Evolutionary conservation across 768 basidiomycete species (phyloP).

Genomic region (Lentinula detonsa): DNA sequence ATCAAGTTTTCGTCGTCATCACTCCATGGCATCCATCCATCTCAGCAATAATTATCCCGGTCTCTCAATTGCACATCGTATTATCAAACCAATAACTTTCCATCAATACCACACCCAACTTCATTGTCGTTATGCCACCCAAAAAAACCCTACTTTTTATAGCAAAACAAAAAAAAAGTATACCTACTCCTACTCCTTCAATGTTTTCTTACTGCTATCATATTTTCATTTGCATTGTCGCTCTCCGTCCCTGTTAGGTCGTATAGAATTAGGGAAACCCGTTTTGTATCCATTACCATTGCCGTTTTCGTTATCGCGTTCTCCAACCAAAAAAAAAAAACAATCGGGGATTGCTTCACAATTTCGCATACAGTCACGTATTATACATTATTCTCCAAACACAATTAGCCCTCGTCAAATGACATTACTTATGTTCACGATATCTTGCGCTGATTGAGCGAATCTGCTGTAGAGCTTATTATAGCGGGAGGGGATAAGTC

Average conservation of each 20-base stretch:
- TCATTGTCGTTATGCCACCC: background rate
- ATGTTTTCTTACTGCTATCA: background rate
- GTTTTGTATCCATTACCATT: background rate
- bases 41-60: background rate
- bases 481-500: too few species aligned
- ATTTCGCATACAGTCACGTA: background rate
- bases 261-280: background rate
- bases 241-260: background rate
- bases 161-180: background rate
- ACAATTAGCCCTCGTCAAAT: too few species aligned
- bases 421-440: too few species aligned
- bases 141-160: background rate
- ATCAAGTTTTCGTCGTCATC: constrained; percentile 1
- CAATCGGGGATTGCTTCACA: background rate
- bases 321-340: background rate
- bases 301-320: background rate
- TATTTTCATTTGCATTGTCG: background rate
- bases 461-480: too few species aligned
- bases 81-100: background rate
- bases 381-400: background rate
- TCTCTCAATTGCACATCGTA: background rate
- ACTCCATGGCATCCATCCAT: constrained; percentile 1
- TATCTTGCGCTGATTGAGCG: background rate
- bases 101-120: background rate
- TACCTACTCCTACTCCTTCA: background rate